phyloP scores from a whole-genome alignment of 139 green algal genomes.

The Picochlorum sp. region DNA sequence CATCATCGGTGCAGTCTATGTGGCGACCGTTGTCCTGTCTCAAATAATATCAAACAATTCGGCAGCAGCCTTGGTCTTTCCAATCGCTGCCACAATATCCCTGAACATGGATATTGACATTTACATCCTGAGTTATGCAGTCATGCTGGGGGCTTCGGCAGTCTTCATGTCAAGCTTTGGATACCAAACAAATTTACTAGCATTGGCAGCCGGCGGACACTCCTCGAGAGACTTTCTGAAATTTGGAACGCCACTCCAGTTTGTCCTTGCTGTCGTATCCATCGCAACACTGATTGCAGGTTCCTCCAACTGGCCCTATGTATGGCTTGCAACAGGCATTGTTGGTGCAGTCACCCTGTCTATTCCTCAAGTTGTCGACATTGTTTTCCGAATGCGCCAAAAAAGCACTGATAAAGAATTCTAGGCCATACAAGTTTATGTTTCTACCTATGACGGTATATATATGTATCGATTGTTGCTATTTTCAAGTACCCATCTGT shows the following conservation, averaged over 20 bases:
- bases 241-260: constrained; percentile 26
- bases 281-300: constrained; percentile 15
- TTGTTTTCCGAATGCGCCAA: neutral
- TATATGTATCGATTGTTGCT: too few relatives aligned
- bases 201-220: constrained; percentile 50
- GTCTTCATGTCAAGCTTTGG: constrained; percentile 56
- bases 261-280: constrained; percentile 23
- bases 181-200: constrained; percentile 75
- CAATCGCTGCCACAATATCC: constrained; percentile 29
- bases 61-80: constrained; percentile 49
- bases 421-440: too few relatives aligned
- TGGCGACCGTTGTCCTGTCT: constrained; percentile 40
- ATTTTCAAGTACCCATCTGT: too few relatives aligned
- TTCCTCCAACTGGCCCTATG: constrained; percentile 10
- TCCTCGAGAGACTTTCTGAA: constrained; percentile 47
- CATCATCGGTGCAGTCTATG: constrained; percentile 39
- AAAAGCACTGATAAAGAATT: neutral
- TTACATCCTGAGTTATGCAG: constrained; percentile 28
- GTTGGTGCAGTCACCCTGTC: constrained; percentile 9
- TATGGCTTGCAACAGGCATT: constrained; percentile 28
- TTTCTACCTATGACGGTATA: too few relatives aligned
- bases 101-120: constrained; percentile 30
- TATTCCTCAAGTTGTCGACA: constrained; percentile 13
- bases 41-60: constrained; percentile 56
- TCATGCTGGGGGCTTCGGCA: constrained; percentile 46